phyloP scores from a whole-genome alignment of 2,329 filamentous ascomycete species.

The Ceratocystis ficicola region DNA sequence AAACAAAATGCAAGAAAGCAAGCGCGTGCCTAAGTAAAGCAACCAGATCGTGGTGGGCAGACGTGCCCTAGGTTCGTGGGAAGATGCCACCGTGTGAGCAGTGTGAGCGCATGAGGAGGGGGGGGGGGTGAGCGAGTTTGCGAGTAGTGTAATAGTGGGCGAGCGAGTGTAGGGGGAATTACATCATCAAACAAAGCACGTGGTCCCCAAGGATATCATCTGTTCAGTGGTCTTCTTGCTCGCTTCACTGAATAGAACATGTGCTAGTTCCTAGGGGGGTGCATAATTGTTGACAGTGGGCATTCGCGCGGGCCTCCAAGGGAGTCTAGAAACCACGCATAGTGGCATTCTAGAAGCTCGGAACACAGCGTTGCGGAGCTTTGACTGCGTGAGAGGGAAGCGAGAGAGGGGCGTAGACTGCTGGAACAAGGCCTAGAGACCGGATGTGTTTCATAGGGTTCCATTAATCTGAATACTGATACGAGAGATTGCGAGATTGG shows the following conservation, averaged over 20 bases:
- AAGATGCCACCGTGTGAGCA: neutral
- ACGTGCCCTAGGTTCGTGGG: neutral
- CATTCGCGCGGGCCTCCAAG: no score
- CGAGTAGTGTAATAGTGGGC: neutral
- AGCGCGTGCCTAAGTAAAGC: neutral
- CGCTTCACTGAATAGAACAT: no score
- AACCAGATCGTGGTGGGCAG: neutral
- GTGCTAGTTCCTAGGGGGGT: no score
- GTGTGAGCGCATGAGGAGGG: neutral
- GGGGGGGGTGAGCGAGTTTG: no score
- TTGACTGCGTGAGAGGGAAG: neutral
- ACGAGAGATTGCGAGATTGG: neutral
- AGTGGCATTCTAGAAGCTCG: neutral
- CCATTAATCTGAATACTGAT: slow-evolving; percentile 7
- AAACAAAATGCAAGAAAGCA: neutral
- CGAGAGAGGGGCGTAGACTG: neutral
- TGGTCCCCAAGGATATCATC: neutral
- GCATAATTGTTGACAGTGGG: no score
- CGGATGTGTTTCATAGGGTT: slow-evolving; percentile 2
- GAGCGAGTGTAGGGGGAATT: neutral
- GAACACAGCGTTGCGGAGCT: neutral
- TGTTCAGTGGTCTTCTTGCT: no score
- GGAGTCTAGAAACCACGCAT: neutral
- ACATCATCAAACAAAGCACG: neutral
- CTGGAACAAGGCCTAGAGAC: neutral